Evolutionary conservation across 2,329 filamentous ascomycete species (phyloP), one percentile per base, ranked within the genome.

Genomic region (Reticulascus tulasneorum): DNA sequence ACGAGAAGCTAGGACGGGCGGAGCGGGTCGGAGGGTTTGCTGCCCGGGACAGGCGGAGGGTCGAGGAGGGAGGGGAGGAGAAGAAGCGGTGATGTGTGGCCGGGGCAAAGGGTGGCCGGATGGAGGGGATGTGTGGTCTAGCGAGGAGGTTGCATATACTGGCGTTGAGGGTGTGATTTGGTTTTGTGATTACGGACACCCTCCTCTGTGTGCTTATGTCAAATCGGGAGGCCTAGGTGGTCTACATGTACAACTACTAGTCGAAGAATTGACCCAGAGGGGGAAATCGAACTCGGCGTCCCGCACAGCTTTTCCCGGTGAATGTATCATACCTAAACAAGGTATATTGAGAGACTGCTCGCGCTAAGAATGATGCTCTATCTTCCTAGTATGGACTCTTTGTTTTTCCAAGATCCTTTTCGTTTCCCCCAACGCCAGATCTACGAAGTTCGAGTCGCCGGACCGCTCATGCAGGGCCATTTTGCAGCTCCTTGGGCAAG

Each of bases 21-120:
- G 77, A 82, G 62, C 62, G 74, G 45, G 60, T 82, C 23, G 77
- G 75, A 7, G 77, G 76, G 9, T 64, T 71, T 47, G 60, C 67
- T 29, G 64, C 63, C 47, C 58, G 56, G 53, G 58, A 64, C 46
- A 52, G 59, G 39, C 46, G 45, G 46, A 47, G 47, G 43, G 43
- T 44, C 13, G 53, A 38, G 25, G 46, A 35, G 35, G 41, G 33
- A 23, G 22, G 29, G 19, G 26, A 21, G 23, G 44, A 20, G 16
- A 26, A 22, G 37, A 32, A 32, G 33, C 23, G 25, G 22, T n/a
- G n/a, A n/a, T n/a, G n/a, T 12, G 34, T 23, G 9, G 36, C 35
- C 37, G 41, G 29, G 19, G 32, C 42, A 33, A 25, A 27, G 17
- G 33, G 30, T 23, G 31, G 15, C 9, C 21, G 21, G 25, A 23